Conservation (phyloP, 768 basidiomycete species). For the Lactarius pseudohatsudake region DNA sequence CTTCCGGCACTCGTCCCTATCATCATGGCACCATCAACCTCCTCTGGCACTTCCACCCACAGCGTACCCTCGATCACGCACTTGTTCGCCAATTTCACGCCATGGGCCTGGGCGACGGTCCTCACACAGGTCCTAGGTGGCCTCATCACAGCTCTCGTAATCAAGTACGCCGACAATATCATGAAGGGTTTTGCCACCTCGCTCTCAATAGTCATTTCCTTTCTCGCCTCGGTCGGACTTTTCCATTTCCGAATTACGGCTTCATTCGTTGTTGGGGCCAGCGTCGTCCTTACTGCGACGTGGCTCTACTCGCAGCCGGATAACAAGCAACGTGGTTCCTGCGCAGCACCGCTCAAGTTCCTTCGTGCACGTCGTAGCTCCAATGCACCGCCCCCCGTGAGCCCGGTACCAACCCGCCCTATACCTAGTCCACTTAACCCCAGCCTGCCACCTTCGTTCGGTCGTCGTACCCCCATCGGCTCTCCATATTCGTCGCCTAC, state of each 20-base stretch:
- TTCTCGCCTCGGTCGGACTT: constrained; percentile 85
- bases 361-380: constrained; percentile 27
- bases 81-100: constrained; percentile 83
- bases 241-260: constrained; percentile 88
- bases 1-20: constrained; percentile 84
- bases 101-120: constrained; percentile 91
- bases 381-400: constrained; percentile 22
- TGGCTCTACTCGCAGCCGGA: constrained; percentile 86
- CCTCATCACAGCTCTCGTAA: constrained; percentile 87
- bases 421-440: constrained; percentile 22
- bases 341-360: constrained; percentile 18
- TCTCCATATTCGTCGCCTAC: constrained; percentile 30
- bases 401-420: constrained; percentile 22
- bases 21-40: constrained; percentile 48
- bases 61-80: constrained; percentile 41
- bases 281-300: constrained; percentile 82
- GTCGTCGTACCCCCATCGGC: constrained; percentile 27
- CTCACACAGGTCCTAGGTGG: constrained; percentile 89
- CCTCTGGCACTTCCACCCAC: constrained; percentile 34
- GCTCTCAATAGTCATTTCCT: constrained; percentile 91
- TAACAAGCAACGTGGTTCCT: constrained; percentile 21
- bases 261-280: constrained; percentile 81
- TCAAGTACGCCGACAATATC: constrained; percentile 92
- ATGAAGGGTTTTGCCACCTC: constrained; percentile 95
- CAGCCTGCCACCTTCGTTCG: constrained; percentile 18